phyloP scores from a whole-genome alignment of 257 asterid genomes.

The Nicotiana undulata region DNA sequence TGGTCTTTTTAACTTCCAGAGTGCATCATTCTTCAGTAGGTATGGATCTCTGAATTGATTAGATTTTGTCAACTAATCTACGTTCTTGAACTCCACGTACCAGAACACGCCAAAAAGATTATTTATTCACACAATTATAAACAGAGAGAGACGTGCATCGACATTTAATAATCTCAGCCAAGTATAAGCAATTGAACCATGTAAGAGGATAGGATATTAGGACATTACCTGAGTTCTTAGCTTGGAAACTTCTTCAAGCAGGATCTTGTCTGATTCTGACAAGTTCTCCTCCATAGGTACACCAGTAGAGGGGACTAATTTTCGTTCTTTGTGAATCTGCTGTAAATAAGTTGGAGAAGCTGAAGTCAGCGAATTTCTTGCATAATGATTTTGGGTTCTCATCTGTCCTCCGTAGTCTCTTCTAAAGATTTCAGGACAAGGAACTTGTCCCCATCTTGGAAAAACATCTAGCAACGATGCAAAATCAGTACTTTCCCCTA shows the following conservation, averaged over 20 bases:
- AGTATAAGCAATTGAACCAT: neutral
- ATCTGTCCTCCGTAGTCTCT: conserved; percentile 4
- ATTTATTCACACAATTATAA: neutral
- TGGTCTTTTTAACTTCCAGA: neutral
- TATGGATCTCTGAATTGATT: neutral
- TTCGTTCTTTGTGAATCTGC: conserved; percentile 2
- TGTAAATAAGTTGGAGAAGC: conserved; percentile 14
- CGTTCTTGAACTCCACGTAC: neutral
- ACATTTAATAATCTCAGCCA: neutral
- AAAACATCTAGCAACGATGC: conserved; percentile 12
- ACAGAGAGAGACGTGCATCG: neutral
- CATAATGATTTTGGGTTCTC: conserved; percentile 1
- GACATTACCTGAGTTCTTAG: conserved; percentile 32
- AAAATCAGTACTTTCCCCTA: conserved; percentile 13
- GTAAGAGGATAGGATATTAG: neutral
- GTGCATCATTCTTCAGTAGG: neutral
- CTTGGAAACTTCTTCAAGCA: conserved; percentile 27
- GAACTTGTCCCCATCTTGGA: conserved; percentile 44
- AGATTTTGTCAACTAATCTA: neutral
- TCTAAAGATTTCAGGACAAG: conserved; percentile 31
- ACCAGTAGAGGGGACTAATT: conserved; percentile 2
- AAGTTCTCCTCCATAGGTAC: conserved; percentile 9
- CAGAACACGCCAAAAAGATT: neutral
- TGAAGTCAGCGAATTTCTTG: conserved; percentile 11
- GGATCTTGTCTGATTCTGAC: conserved; percentile 17